Base-by-base conservation (phyloP, 2,329 filamentous ascomycete genomes). In the Microthyrium microscopicum region DNA sequence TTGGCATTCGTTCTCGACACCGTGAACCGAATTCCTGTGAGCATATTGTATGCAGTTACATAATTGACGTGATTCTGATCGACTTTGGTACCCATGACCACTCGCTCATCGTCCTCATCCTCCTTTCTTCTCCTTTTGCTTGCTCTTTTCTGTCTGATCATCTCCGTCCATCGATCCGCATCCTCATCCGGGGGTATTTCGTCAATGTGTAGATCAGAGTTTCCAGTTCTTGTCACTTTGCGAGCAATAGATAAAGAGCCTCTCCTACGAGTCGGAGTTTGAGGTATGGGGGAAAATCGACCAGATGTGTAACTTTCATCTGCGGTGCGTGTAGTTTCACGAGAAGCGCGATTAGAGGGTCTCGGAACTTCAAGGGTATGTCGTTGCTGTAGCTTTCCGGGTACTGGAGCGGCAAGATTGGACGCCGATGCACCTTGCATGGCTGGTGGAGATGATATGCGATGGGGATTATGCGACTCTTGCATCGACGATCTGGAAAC, bases 41-140 rank as follows among this genome's bases (percentile, higher is more conserved):
- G 69, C 89, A 98, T 98, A 57, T 98, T 98, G 63, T 98, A 98
- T 38, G 89, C 89, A 2, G 84, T 94, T 28, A 92, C 84, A 76
- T 81, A 98, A 55, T 95, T 95, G 44, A 83, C 80, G 54, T 98
- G 89, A 48, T 82, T 80, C 61, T 95, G 85, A 52, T 98, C 89
- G 33, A 98, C 89, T 60, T 94, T 95, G 38, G 83, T 98, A 39
- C 89, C 89, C 13, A 98, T 85, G 20, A 95, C 69, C 7, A 98
- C 87, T 19, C 70, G 58, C 40, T 85, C 73, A 47, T 95, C 87
- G 40, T 95, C 89, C 43, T 94, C 84, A 45, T 94, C 78, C 41
- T 94, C 85, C 48, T 75, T 78, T 44, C 76, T 69, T 54, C 73
- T 79, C 51, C 80, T 70, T 61, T 85, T 89, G 54, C 78, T 91